Evolutionary conservation across 345 rosid species (phyloP), one percentile per base, ranked within the genome.

Genomic region (Jatropha curcas): DNA sequence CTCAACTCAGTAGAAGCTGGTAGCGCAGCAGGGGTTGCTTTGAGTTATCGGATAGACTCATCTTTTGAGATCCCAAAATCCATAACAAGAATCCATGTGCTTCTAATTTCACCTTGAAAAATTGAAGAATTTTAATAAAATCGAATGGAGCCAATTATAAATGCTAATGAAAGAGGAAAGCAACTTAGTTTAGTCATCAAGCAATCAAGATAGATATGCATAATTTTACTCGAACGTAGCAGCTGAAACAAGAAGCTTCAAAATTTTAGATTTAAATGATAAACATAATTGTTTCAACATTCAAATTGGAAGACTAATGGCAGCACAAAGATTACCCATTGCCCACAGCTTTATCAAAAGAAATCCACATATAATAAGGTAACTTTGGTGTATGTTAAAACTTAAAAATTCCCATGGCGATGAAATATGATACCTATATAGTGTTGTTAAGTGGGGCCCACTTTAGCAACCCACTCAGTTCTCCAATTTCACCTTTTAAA

Each of bases 71-170:
- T 71, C 59, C 60, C 16, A 17, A 60, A 65, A 58, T 72, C 72
- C 71, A 33, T 17, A 50, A 37, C 60, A 7, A 7, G 58, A 60
- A 41, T 59, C 65, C 41, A 67, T 67, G 34, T 37, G 56, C 75
- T 75, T 75, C 78, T 31, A 48, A 55, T 62, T 76, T 76, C 71
- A 64, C 75, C 75, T 70, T 71, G 6, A 20, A 27, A 61, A 31
- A 56, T 13, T 14, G 33, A 30, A n/a, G 2, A 20, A 13, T 16
- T 17, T n/a, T n/a, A 28, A 46, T 20, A 19, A 48, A 67, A 61
- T 27, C 19, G 3, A 25, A 24, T 4, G 25, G 69, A 14, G 13
- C 65, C 58, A 53, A 16, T 53, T 27, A 34, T 28, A 61, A 35
- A 68, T 22, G 11, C 24, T 35, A n/a, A 60, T 10, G 31, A 27